Conservation (phyloP, 257 asterid genomes). For the Solanum neorickii region DNA sequence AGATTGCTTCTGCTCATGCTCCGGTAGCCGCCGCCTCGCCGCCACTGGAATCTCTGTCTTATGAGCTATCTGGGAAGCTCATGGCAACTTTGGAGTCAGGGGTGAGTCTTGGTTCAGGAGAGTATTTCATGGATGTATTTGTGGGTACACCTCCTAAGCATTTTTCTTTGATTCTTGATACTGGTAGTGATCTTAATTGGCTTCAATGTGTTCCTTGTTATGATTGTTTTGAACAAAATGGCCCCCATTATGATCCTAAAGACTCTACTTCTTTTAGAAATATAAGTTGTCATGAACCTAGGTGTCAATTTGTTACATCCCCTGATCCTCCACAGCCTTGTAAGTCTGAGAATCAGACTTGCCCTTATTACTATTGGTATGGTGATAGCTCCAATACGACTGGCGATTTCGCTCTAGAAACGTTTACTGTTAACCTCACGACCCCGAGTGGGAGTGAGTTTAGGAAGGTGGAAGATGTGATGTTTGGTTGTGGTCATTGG, state of each 20-base stretch:
- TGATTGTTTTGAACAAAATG: constrained; percentile 81
- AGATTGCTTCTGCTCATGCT: background rate
- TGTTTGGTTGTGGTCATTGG: constrained; percentile 98
- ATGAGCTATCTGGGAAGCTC: constrained; percentile 32
- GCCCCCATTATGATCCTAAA: constrained; percentile 55
- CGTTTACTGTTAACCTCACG: constrained; percentile 77
- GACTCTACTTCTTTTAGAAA: constrained; percentile 42
- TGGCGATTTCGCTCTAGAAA: constrained; percentile 73
- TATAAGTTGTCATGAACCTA: constrained; percentile 58
- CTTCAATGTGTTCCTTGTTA: constrained; percentile 79
- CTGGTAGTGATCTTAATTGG: constrained; percentile 96
- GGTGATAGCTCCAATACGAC: constrained; percentile 92
- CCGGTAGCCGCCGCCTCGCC: constrained; percentile 6
- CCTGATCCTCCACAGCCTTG: constrained; percentile 64
- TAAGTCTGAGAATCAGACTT: constrained; percentile 29
- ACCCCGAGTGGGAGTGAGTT: constrained; percentile 27
- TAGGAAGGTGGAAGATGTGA: constrained; percentile 58
- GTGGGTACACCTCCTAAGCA: constrained; percentile 88
- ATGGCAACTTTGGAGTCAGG: constrained; percentile 75
- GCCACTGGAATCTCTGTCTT: constrained; percentile 14
- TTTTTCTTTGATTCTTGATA: constrained; percentile 70
- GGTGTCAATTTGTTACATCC: constrained; percentile 59
- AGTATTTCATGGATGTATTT: constrained; percentile 82
- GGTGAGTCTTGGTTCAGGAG: constrained; percentile 51
- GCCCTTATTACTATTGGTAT: constrained; percentile 92